Percentiles rank a stretch among this genome's conserved stretches.
phyloP scores from a whole-genome alignment of 169 alveolate genomes.

The Neospora caninum region DNA sequence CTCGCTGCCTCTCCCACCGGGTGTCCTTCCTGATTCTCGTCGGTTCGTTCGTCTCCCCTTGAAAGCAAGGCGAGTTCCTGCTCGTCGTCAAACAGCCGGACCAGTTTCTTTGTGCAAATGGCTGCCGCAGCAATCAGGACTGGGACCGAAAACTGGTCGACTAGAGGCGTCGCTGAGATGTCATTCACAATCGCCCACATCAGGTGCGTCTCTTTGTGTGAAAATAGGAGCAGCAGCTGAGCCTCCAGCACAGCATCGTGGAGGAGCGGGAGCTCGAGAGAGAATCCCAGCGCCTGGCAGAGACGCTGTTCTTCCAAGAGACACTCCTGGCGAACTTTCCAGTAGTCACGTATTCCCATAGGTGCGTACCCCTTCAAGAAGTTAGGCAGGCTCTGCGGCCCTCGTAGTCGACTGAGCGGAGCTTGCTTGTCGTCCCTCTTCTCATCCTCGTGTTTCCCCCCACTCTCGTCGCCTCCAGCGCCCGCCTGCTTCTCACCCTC shows the following conservation, averaged over 20 bases:
- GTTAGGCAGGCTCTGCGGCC: constrained; percentile 1
- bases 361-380: constrained; percentile 45
- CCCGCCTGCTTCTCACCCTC: background rate
- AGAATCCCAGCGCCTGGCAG: constrained; percentile 58
- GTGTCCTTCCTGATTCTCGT: background rate
- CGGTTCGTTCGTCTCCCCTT: background rate
- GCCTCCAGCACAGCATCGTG: constrained; percentile 28
- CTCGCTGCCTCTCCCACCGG: background rate
- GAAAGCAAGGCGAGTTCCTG: background rate
- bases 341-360: constrained; percentile 57
- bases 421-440: background rate
- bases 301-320: constrained; percentile 60
- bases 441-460: background rate
- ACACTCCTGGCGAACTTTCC: constrained; percentile 57
- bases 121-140: constrained; percentile 24
- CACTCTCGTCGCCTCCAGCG: background rate
- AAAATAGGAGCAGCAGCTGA: background rate
- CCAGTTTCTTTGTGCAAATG: constrained; percentile 21
- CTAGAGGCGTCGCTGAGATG: constrained; percentile 30
- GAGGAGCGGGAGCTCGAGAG: background rate
- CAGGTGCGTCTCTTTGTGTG: constrained; percentile 32
- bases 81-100: background rate
- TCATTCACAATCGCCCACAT: constrained; percentile 34
- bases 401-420: background rate
- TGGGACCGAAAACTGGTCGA: constrained; percentile 2